Conservation (phyloP, 2,329 filamentous ascomycete species). For the Ceratocystiopsis brevicomis region DNA sequence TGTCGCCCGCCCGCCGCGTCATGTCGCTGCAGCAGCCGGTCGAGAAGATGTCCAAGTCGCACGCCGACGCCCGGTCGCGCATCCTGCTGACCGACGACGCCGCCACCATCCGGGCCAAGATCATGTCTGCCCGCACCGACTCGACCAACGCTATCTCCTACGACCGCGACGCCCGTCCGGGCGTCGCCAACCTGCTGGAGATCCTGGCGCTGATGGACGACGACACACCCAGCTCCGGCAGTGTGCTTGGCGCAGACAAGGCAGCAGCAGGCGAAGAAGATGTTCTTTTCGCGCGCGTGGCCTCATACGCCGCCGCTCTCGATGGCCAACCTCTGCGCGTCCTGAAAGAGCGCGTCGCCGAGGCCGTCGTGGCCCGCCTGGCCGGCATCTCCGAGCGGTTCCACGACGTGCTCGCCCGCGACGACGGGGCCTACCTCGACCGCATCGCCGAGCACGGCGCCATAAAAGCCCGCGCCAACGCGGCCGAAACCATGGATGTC, state of each 20-base stretch:
- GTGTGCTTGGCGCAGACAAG: neutral
- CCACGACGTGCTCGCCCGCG: constrained; percentile 24
- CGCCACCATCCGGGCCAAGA: constrained; percentile 45
- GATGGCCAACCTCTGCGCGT: constrained; percentile 27
- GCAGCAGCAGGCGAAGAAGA: too few species aligned
- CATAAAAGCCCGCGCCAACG: constrained; percentile 40
- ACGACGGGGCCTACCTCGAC: constrained; percentile 20
- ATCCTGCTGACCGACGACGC: constrained; percentile 64
- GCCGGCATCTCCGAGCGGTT: constrained; percentile 37
- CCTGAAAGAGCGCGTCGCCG: constrained; percentile 46
- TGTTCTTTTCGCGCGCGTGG: neutral
- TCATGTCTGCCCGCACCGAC: constrained; percentile 63
- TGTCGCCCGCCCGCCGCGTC: constrained; percentile 63
- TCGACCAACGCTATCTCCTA: constrained; percentile 48
- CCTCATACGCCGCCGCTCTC: constrained; percentile 11
- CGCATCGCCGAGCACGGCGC: constrained; percentile 40
- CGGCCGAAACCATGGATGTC: constrained; percentile 35
- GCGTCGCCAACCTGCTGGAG: constrained; percentile 72
- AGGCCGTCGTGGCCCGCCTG: constrained; percentile 34
- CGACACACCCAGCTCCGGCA: constrained; percentile 9
- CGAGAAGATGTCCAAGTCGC: constrained; percentile 90
- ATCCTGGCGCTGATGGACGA: constrained; percentile 49
- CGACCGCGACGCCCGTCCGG: constrained; percentile 50
- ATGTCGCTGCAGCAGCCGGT: constrained; percentile 71
- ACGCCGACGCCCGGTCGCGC: constrained; percentile 48